Evolutionary conservation across 2,329 filamentous ascomycete genomes (phyloP).

Genomic region (Tolypocladium pustulatum): DNA sequence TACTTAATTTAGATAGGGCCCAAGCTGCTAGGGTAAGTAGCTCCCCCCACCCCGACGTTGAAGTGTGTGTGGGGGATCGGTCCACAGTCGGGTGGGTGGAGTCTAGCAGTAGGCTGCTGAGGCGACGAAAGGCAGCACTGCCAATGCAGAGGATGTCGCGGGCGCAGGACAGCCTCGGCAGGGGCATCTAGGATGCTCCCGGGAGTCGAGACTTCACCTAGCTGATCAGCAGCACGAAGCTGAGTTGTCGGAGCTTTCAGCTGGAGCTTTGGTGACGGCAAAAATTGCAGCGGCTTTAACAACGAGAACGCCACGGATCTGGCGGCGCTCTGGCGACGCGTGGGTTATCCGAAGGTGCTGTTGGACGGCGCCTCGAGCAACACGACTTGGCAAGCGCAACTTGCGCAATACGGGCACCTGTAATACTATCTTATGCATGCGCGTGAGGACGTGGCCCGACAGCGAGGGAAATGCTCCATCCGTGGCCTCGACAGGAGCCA

Average conservation of each 20-base stretch:
- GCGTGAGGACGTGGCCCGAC: background rate
- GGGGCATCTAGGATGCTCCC: background rate
- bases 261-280: background rate
- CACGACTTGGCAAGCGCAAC: background rate
- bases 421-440: background rate
- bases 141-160: background rate
- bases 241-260: background rate
- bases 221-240: background rate
- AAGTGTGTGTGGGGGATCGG: background rate
- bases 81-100: background rate
- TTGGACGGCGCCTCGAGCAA: background rate
- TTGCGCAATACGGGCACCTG: background rate
- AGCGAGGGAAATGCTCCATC: background rate
- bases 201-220: background rate
- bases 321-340: background rate
- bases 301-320: background rate
- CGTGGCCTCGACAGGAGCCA: background rate
- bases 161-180: background rate
- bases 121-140: background rate
- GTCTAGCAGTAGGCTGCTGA: background rate
- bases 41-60: background rate
- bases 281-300: background rate
- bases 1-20: background rate
- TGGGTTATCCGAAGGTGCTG: background rate
- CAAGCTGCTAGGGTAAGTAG: background rate